A percentile compares a stretch with the other conserved stretches of the same genome.
These are phyloP conservation scores for Dimocarpus longan DNA, from an alignment of 345 rosid genomes.

Conservation along the genomic window DNA sequence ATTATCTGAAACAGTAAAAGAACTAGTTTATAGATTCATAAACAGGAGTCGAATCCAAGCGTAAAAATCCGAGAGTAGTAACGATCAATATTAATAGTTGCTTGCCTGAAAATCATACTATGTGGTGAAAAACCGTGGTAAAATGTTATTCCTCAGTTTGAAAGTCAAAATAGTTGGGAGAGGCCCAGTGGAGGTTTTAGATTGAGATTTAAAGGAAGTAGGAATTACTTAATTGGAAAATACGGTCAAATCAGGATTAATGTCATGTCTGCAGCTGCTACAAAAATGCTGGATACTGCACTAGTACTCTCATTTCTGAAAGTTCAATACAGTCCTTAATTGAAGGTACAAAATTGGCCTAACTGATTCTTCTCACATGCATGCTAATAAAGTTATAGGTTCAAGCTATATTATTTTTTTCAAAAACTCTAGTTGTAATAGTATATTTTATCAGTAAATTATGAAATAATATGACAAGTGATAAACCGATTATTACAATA, in stretches of 20 bases:
- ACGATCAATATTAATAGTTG: not conserved
- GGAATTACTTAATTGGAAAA: constrained; percentile 5
- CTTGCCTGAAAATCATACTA: constrained; percentile 22
- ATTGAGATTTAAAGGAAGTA: not conserved
- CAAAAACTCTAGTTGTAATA: not conserved
- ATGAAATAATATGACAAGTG: no score
- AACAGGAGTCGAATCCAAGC: not conserved
- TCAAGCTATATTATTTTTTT: not conserved
- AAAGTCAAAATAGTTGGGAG: constrained; percentile 21
- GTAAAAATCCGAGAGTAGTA: not conserved
- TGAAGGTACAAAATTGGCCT: no score
- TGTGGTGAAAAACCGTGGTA: not conserved
- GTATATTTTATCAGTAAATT: no score
- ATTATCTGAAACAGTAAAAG: no score
- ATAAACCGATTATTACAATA: no score
- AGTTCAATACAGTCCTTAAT: no score
- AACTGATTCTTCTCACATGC: no score
- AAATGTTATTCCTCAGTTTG: constrained; percentile 21
- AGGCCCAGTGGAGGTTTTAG: not conserved
- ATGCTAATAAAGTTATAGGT: no score
- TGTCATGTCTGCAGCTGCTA: constrained; percentile 10
- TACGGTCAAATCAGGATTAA: constrained; percentile 13
- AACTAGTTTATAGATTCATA: not conserved
- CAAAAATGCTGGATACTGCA: not conserved
- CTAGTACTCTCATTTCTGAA: not conserved